A percentile compares a stretch with the other conserved stretches of the same genome.
phyloP scores from a whole-genome alignment of 2,329 filamentous ascomycete species.

The Cordyceps pruinosa region DNA sequence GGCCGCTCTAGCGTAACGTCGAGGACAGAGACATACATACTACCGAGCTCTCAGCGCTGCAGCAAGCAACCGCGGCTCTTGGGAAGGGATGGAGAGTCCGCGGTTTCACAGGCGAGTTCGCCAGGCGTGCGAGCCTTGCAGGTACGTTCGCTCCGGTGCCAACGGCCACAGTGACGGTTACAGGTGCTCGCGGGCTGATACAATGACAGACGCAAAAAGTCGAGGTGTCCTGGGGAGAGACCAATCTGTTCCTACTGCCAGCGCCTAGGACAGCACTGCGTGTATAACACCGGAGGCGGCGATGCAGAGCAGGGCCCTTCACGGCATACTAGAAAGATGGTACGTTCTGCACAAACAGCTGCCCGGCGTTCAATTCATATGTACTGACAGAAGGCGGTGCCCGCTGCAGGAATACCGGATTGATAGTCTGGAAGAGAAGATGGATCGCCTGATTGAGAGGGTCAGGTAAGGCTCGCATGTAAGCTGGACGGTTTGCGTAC shows the following conservation, averaged over 20 bases:
- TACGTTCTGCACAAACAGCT: neutral
- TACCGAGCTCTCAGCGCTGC: neutral
- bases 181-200: neutral
- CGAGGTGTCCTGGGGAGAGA: conserved; percentile 43
- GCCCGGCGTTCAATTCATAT: neutral
- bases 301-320: conserved; percentile 7
- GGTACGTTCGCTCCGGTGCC: conserved; percentile 17
- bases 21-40: neutral
- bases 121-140: conserved; percentile 29
- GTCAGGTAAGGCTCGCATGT: conserved; percentile 12
- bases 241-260: conserved; percentile 42
- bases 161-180: no score
- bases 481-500: neutral
- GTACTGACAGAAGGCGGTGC: neutral
- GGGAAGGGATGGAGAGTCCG: neutral
- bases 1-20: neutral
- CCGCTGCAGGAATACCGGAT: conserved; percentile 28
- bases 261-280: conserved; percentile 39
- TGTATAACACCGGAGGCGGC: conserved; percentile 26
- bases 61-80: neutral
- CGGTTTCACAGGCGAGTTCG: conserved; percentile 13
- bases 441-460: conserved; percentile 19
- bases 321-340: conserved; percentile 17
- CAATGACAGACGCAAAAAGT: conserved; percentile 39
- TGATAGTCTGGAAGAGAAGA: conserved; percentile 23